Base-by-base conservation (phyloP, 208 protist species). In the Crithidia mellificae region DNA sequence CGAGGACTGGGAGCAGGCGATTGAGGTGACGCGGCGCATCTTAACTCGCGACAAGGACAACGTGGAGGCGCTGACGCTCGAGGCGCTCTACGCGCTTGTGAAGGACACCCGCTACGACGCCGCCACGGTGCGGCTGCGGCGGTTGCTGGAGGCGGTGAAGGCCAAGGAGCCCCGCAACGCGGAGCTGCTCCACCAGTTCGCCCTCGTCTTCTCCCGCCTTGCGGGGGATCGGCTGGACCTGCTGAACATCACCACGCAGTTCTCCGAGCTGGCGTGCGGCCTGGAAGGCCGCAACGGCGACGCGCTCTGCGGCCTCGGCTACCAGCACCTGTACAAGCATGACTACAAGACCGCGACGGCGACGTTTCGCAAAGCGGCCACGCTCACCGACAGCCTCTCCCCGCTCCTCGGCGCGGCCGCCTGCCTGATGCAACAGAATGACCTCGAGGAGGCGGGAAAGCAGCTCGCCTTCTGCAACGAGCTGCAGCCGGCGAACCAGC, bases 1-100 rank as follows among this genome's bases (percentile, higher is more conserved):
- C 22, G 93, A 95, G 41, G 94, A 98, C 65, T 98, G 96, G 96
- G 91, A 96, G 12, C 95, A 98, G 73, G 83, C 84, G 14, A 63
- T 82, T 2, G 94, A 98, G 54, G 92, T 79, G 19, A 89, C 84
- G 5, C 82, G 90, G 12, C 86, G 92, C 46, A 85, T 98, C 24
- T 73, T 97, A 12, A 63, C 73, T 27, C 82, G 84, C 30, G 90
- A 97, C 53, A 83, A 80, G 29, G 77, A 61, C 32, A 95, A 96
- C 73, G 46, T 94, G 11, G 87, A 96, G 69, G 91, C 87, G 25
- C 58, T 97, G 29, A 72, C 76, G 34, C 62, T 96, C 29, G 76
- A 85, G 68, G 78, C 79, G 19, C 77, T 96, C 11, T 84, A 96
- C 72, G 65, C 88, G 9, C 78, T 96, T 2, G 87, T 93, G 34